Conservation (phyloP, 306 rosid genomes). For the Malus asiatica region DNA sequence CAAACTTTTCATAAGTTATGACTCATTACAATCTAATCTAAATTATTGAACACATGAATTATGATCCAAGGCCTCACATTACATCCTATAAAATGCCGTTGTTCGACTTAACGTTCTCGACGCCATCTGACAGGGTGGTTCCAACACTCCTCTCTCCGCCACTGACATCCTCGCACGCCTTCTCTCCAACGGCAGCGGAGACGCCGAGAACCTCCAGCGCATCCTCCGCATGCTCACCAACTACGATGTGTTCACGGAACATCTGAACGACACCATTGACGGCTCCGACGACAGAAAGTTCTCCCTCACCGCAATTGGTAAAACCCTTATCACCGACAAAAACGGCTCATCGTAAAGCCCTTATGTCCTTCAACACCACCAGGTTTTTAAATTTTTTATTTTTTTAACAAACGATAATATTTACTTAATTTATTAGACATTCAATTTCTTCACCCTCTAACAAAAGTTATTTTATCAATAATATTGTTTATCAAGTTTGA, state of each 20-base stretch:
- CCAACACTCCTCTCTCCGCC: conserved; percentile 65
- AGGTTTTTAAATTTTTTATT: conserved; percentile 29
- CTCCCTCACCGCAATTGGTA: conserved; percentile 66
- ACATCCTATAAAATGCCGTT: conserved; percentile 37
- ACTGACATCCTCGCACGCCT: conserved; percentile 44
- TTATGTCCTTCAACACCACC: conserved; percentile 90
- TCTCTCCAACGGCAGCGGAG: conserved; percentile 44
- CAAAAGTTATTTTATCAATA: no score
- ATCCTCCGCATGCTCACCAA: conserved; percentile 72
- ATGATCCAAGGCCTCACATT: no score
- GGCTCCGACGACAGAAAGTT: conserved; percentile 32
- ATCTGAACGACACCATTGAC: conserved; percentile 13
- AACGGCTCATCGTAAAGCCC: conserved; percentile 57
- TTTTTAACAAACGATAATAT: no score
- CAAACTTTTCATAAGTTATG: no score
- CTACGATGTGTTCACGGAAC: conserved; percentile 67
- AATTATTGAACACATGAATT: no score
- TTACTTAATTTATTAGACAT: no score
- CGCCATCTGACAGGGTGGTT: conserved; percentile 74
- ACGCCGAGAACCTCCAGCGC: conserved; percentile 82
- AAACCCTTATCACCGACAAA: conserved; percentile 58
- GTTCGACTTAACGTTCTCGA: conserved; percentile 82
- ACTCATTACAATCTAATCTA: no score
- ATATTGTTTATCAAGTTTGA: no score
- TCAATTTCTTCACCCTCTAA: no score